phyloP scores from a whole-genome alignment of 116 monocot species.

The Trichopus zeylanicus region DNA sequence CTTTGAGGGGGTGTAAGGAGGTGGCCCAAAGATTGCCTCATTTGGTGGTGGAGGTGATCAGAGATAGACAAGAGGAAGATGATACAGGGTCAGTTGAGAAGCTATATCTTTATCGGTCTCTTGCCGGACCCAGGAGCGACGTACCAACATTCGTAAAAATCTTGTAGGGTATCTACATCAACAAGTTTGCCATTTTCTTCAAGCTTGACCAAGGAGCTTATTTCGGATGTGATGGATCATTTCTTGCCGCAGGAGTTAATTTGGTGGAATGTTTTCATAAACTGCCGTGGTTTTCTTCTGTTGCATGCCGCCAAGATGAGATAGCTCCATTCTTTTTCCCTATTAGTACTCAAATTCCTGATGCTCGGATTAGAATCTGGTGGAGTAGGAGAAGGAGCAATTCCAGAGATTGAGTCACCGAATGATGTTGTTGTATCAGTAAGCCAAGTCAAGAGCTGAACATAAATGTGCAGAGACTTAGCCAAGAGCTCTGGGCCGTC shows the following conservation, averaged over 20 bases:
- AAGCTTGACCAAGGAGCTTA: background rate
- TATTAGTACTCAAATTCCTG: background rate
- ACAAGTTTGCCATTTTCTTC: background rate
- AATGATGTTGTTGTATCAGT: constrained; percentile 12
- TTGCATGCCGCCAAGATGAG: background rate
- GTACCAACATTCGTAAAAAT: constrained; percentile 70
- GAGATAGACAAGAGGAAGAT: constrained; percentile 26
- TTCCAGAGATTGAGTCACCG: background rate
- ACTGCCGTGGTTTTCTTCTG: background rate
- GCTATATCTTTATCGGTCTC: constrained; percentile 81
- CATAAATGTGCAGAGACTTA: background rate
- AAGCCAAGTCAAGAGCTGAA: background rate
- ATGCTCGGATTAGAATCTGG: constrained; percentile 3
- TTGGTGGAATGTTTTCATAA: constrained; percentile 5
- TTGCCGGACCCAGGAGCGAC: constrained; percentile 61
- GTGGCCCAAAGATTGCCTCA: constrained; percentile 52
- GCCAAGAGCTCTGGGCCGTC: background rate
- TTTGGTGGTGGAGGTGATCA: constrained; percentile 73
- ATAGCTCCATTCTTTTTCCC: constrained; percentile 1
- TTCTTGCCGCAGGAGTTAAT: background rate
- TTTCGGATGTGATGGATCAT: background rate
- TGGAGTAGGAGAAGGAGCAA: background rate
- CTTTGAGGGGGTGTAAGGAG: constrained; percentile 57
- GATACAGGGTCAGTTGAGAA: constrained; percentile 35
- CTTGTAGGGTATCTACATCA: constrained; percentile 23